Evolutionary conservation across 306 rosid genomes (phyloP).

Genomic region (Rubus parviflorus): DNA sequence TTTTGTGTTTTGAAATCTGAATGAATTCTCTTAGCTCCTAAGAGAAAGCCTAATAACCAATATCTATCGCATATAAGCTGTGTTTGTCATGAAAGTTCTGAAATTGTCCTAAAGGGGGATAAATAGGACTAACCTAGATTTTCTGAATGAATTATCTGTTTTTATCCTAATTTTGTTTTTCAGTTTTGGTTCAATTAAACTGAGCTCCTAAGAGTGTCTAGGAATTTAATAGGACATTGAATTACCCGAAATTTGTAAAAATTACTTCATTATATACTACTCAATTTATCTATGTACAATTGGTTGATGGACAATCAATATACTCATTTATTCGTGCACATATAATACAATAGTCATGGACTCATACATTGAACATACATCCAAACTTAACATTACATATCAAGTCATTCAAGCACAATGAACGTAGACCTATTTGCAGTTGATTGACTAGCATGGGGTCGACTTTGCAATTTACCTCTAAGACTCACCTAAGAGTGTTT

Average conservation of each 20-base stretch:
- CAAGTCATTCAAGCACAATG: background rate
- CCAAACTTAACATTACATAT: background rate
- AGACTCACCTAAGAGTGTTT: background rate
- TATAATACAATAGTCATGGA: background rate
- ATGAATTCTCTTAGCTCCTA: background rate
- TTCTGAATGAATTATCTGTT: background rate
- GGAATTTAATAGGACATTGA: background rate
- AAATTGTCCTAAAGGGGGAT: background rate
- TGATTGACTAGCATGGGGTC: background rate
- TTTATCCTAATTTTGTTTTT: background rate
- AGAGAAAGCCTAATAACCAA: background rate
- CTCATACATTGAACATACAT: background rate
- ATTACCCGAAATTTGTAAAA: background rate
- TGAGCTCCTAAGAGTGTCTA: background rate
- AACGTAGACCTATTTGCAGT: background rate
- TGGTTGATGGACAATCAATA: background rate
- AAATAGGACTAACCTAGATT: background rate
- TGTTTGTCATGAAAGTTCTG: background rate
- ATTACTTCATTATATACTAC: background rate
- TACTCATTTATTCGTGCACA: background rate
- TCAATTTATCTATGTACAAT: background rate
- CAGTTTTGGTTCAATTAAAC: background rate
- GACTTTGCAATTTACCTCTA: background rate
- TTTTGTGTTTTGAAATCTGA: background rate
- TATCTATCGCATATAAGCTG: background rate